Conservation (phyloP, 23 red algal genomes). For the Chondrus crispus region DNA sequence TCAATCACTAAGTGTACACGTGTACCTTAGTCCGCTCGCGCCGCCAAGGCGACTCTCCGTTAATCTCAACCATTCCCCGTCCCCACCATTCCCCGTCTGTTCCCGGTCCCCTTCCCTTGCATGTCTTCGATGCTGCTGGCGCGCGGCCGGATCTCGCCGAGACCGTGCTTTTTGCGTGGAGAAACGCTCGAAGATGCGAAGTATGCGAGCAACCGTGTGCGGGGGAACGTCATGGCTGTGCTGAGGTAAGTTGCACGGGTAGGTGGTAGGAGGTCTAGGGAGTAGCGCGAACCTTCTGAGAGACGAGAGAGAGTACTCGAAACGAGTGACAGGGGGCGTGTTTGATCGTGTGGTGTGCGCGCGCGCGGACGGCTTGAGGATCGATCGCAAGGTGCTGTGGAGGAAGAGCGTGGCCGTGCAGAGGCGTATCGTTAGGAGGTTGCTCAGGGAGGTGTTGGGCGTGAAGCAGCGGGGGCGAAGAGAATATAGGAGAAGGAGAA, state of each 20-base stretch:
- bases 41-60: too few relatives aligned
- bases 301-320: constrained; percentile 10
- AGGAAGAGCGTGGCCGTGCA: constrained; percentile 20
- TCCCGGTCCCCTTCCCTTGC: constrained; percentile 13
- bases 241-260: constrained; percentile 7
- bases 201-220: constrained; percentile 36
- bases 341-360: background rate
- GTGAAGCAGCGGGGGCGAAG: background rate
- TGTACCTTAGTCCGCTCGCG: too few relatives aligned
- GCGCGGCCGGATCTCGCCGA: constrained; percentile 7
- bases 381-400: background rate
- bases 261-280: constrained; percentile 6
- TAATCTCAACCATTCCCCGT: too few relatives aligned
- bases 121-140: background rate
- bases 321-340: background rate
- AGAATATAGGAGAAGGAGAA: too few relatives aligned
- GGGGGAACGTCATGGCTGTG: constrained; percentile 6
- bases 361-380: background rate
- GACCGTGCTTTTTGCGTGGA: constrained; percentile 33
- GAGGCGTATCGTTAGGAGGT: constrained; percentile 35
- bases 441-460: background rate
- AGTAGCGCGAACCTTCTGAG: constrained; percentile 25
- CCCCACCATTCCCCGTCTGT: too few relatives aligned
- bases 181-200: background rate
- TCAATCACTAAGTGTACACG: too few relatives aligned